A percentile compares a stretch with the other conserved stretches of the same genome.
phyloP scores from a whole-genome alignment of 257 asterid species.

The Capsicum chinense region DNA sequence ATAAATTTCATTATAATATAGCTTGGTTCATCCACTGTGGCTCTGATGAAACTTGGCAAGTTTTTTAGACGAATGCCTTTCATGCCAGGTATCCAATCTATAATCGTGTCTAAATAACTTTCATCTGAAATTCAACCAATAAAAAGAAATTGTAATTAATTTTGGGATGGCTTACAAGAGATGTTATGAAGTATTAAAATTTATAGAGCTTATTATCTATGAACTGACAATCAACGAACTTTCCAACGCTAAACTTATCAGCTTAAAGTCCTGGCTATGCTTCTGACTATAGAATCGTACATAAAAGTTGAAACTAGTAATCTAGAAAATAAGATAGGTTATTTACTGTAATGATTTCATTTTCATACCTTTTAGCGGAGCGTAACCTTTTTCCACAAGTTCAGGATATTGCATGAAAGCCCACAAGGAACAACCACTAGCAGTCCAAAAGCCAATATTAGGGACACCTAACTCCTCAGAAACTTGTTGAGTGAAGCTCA shows the following conservation, averaged over 20 bases:
- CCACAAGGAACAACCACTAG: conserved; percentile 34
- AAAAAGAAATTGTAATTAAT: background rate
- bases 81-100: conserved; percentile 48
- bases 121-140: conserved; percentile 33
- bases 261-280: background rate
- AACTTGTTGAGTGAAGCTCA: conserved; percentile 36
- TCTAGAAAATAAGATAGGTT: no score
- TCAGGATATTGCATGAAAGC: conserved; percentile 30
- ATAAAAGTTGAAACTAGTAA: background rate
- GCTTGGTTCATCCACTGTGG: conserved; percentile 36
- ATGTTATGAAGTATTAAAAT: background rate
- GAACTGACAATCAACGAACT: background rate
- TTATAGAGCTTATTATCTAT: background rate
- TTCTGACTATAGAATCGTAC: background rate
- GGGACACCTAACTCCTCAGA: conserved; percentile 32
- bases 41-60: conserved; percentile 43
- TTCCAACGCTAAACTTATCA: no score
- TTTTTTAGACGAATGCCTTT: conserved; percentile 37
- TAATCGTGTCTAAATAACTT: conserved; percentile 34
- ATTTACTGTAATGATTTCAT: no score
- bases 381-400: conserved; percentile 32
- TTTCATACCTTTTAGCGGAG: conserved; percentile 39
- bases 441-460: conserved; percentile 36
- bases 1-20: conserved; percentile 19
- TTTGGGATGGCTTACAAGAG: background rate